Conservation (phyloP, 805 yeast species). For the Cyberlindnera amylophila region DNA sequence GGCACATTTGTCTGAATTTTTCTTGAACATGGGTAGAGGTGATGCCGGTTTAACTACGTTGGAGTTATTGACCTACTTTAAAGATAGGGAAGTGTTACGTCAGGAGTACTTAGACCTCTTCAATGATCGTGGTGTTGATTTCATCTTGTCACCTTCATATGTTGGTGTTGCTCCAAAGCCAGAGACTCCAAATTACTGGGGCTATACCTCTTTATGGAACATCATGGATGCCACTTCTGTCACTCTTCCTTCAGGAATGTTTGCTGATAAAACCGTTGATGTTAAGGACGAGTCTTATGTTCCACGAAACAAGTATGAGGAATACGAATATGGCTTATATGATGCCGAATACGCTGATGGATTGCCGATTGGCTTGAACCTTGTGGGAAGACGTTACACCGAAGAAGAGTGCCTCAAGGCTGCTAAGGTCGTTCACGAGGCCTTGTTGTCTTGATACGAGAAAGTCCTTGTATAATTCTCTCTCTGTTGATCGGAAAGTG, state of each 20-base stretch:
- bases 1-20: constrained; percentile 61
- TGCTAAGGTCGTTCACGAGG: constrained; percentile 7
- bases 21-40: constrained; percentile 55
- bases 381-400: constrained; percentile 45
- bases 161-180: constrained; percentile 70
- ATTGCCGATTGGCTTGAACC: constrained; percentile 47
- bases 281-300: constrained; percentile 33
- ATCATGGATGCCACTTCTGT: constrained; percentile 66
- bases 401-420: constrained; percentile 39
- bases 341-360: constrained; percentile 48
- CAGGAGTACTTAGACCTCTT: constrained; percentile 52
- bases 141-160: constrained; percentile 63
- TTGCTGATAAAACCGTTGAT: constrained; percentile 42
- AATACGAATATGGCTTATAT: constrained; percentile 29
- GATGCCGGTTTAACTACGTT: constrained; percentile 40
- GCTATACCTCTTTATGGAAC: constrained; percentile 74
- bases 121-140: constrained; percentile 53
- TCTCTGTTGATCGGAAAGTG: too few species aligned
- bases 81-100: constrained; percentile 55
- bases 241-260: constrained; percentile 49
- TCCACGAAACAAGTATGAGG: constrained; percentile 26
- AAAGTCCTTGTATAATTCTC: too few species aligned
- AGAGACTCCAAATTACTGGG: constrained; percentile 66
- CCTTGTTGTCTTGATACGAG: constrained; percentile 1
- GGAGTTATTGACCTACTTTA: constrained; percentile 54